Conservation (phyloP, 208 protist species). For the Leishmania aethiopica region DNA sequence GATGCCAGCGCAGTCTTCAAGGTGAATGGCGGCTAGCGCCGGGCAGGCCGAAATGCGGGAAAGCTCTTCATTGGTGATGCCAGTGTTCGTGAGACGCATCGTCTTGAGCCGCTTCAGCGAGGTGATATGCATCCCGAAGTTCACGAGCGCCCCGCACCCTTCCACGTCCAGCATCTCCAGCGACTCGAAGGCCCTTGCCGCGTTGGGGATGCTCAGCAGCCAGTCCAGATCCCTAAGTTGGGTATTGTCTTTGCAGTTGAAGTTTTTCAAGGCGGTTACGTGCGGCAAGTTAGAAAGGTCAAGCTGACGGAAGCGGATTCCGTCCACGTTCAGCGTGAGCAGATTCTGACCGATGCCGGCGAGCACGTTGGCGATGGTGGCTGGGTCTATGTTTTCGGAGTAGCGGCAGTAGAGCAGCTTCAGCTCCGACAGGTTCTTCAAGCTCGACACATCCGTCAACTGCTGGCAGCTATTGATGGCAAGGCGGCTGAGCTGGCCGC, state of each 20-base stretch:
- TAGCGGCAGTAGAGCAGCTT: constrained; percentile 81
- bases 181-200: constrained; percentile 24
- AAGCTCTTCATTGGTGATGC: constrained; percentile 39
- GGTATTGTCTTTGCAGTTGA: constrained; percentile 73
- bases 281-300: constrained; percentile 34
- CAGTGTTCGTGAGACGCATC: constrained; percentile 49
- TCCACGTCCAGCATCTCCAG: constrained; percentile 67
- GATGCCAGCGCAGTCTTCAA: constrained; percentile 47
- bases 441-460: constrained; percentile 46
- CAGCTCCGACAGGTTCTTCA: constrained; percentile 57
- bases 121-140: constrained; percentile 33
- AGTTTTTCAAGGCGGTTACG: constrained; percentile 54
- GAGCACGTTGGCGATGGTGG: constrained; percentile 47
- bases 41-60: constrained; percentile 27
- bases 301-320: constrained; percentile 51
- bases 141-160: constrained; percentile 42
- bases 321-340: constrained; percentile 75
- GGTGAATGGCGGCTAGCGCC: constrained; percentile 37
- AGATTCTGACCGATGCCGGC: constrained; percentile 50
- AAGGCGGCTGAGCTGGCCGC: constrained; percentile 65
- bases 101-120: constrained; percentile 48
- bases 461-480: constrained; percentile 76
- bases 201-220: constrained; percentile 33
- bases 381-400: constrained; percentile 61
- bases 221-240: constrained; percentile 44